Evolutionary conservation across 2,329 filamentous ascomycete genomes (phyloP), one percentile per base, ranked within the genome.

Genomic region (Arthroderma sp.): DNA sequence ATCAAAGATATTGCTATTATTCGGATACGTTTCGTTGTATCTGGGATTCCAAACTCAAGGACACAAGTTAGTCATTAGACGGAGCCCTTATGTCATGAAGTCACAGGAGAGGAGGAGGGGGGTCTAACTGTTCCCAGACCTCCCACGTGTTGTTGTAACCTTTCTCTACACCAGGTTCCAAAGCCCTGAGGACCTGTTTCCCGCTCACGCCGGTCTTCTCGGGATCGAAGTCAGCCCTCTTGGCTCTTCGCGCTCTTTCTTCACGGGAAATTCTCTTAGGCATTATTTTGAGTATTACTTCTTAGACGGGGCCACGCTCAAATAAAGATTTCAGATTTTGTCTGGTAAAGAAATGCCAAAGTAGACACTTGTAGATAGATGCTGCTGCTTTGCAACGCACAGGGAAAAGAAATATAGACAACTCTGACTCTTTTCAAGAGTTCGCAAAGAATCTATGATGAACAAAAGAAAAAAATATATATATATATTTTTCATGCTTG

Each of bases 221-320:
- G 29, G 32, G 41, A 32, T 43, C 33, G 29, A 43, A 37, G 30
- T 22, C 41, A 6, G 8, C 27, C 30, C 36, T 22, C 5, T 37
- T 9, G 30, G 33, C n/a, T 32, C 41, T 43, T 28, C 22, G 22
- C 34, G 45, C 45, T 44, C 48, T 41, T 41, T 50, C 42, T 38
- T 48, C 40, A 37, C 43, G 43, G 36, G 40, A 45, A 33, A 49
- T 42, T 46, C 48, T 45, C 36, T 32, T 48, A 30, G 31, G 28
- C 46, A 46, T 46, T 47, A 37, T 28, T 11, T 37, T 10, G 31
- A 5, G 31, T 15, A 28, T 37, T 37, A n/a, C n/a, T n/a, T n/a
- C n/a, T n/a, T n/a, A n/a, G n/a, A n/a, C n/a, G n/a, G n/a, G n/a
- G n/a, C n/a, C n/a, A n/a, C n/a, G n/a, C n/a, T n/a, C n/a, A n/a